Evolutionary conservation across 2,329 filamentous ascomycete genomes (phyloP).

Genomic region (Penicillium aurantiogriseum): DNA sequence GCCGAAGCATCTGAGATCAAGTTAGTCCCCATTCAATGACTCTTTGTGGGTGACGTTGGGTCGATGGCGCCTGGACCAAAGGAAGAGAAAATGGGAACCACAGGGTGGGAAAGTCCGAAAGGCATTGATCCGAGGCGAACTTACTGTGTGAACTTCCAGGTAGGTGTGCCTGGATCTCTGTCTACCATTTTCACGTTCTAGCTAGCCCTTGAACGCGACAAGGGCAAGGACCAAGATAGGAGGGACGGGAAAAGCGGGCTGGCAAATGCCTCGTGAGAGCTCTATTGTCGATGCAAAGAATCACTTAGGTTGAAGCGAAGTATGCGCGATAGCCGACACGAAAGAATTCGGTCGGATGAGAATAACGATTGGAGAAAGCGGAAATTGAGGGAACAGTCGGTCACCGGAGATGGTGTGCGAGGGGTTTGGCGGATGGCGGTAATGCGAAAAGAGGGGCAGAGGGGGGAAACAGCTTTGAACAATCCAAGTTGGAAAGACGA

Average conservation of each 20-base stretch:
- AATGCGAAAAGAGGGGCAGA: conserved; percentile 14
- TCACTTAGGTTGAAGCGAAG: conserved; percentile 6
- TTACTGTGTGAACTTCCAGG: conserved; percentile 99
- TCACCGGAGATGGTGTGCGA: conserved; percentile 19
- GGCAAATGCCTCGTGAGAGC: conserved; percentile 13
- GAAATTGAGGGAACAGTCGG: conserved; percentile 11
- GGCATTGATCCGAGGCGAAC: conserved; percentile 38
- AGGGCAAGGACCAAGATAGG: conserved; percentile 16
- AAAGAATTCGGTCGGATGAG: conserved; percentile 15
- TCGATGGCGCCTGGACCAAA: not conserved
- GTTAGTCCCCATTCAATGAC: conserved; percentile 12
- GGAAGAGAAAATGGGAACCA: not conserved
- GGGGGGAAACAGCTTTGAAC: conserved; percentile 22
- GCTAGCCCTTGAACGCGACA: conserved; percentile 34
- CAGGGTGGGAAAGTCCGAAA: not conserved
- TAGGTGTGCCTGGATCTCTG: conserved; percentile 88
- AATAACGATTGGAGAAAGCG: conserved; percentile 5
- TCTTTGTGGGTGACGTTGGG: not conserved
- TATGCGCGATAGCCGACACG: conserved; percentile 4
- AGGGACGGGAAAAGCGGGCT: conserved; percentile 16
- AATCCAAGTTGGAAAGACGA: not conserved
- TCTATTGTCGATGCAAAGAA: conserved; percentile 22
- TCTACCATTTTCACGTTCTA: conserved; percentile 79
- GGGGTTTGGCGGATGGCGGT: conserved; percentile 19
- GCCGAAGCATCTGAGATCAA: conserved; percentile 78